phyloP scores from a whole-genome alignment of 2,329 filamentous ascomycete genomes.

The Trichoderma sp. region DNA sequence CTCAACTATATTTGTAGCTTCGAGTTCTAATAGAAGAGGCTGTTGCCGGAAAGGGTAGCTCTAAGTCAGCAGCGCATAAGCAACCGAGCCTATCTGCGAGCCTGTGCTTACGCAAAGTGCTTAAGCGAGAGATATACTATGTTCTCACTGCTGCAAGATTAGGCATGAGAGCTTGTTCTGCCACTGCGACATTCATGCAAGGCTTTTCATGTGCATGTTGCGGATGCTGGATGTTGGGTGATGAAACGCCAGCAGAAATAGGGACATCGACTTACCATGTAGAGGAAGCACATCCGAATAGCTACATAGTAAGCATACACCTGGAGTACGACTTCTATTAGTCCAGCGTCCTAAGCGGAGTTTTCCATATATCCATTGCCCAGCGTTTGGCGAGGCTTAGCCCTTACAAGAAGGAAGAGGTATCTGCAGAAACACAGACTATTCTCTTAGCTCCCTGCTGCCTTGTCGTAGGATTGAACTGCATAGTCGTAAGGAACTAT shows the following conservation, averaged over 20 bases:
- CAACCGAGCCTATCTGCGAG: not conserved
- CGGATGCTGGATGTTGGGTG: not conserved
- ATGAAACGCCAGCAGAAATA: not conserved
- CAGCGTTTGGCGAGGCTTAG: no score
- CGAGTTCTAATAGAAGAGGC: not conserved
- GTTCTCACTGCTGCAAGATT: not conserved
- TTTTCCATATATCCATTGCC: no score
- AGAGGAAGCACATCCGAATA: not conserved
- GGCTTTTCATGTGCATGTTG: not conserved
- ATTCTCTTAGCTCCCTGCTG: no score
- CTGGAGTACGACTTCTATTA: no score
- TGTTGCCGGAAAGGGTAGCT: not conserved
- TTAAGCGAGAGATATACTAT: not conserved
- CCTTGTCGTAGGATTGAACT: not conserved
- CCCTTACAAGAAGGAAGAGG: no score
- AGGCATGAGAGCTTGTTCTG: not conserved
- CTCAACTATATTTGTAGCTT: no score
- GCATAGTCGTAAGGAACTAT: not conserved
- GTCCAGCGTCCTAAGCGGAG: no score
- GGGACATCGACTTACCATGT: not conserved
- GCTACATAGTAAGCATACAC: no score
- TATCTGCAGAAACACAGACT: no score
- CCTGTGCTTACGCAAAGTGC: not conserved
- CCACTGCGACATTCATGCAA: not conserved
- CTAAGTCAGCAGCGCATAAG: not conserved